phyloP scores from a whole-genome alignment of 805 yeast genomes.

The Candida quercuum region DNA sequence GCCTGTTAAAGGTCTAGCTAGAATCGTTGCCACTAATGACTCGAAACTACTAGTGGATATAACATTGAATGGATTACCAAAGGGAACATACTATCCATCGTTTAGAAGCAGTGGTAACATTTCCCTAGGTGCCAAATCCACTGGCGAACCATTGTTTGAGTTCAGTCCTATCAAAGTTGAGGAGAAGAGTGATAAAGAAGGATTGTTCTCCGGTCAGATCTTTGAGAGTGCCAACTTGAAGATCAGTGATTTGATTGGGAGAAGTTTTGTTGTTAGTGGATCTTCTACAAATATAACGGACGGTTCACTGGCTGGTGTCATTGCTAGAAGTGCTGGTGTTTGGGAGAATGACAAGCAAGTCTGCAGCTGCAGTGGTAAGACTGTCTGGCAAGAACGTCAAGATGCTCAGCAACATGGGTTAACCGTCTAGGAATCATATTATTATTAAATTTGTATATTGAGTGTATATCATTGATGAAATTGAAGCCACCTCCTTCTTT shows the following conservation, averaged over 20 bases:
- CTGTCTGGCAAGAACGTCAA: slow-evolving; percentile 89
- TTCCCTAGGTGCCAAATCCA: slow-evolving; percentile 62
- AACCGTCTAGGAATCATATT: slow-evolving; percentile 16
- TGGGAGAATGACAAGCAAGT: slow-evolving; percentile 95
- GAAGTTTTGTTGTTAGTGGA: slow-evolving; percentile 37
- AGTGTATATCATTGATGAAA: too few relatives aligned
- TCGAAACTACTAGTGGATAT: slow-evolving; percentile 63
- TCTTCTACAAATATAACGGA: slow-evolving; percentile 17
- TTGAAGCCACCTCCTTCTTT: too few relatives aligned
- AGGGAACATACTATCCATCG: slow-evolving; percentile 65
- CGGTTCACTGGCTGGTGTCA: slow-evolving; percentile 67
- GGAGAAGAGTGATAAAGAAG: slow-evolving; percentile 28
- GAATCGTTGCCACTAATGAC: slow-evolving; percentile 66
- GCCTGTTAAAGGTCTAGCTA: slow-evolving; percentile 81
- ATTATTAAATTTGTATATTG: too few relatives aligned
- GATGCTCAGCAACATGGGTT: slow-evolving; percentile 68
- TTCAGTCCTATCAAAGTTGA: slow-evolving; percentile 27
- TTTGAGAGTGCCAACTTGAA: slow-evolving; percentile 40
- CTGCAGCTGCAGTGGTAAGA: slow-evolving; percentile 92
- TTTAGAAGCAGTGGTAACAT: slow-evolving; percentile 72
- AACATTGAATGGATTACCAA: slow-evolving; percentile 63
- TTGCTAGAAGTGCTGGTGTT: slow-evolving; percentile 94
- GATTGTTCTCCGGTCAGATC: slow-evolving; percentile 37
- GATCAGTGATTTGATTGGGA: slow-evolving; percentile 63
- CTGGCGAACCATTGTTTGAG: slow-evolving; percentile 46